Percentiles rank a stretch among this genome's conserved stretches.
Evolutionary conservation across 768 basidiomycete species (phyloP).

Genomic region (Asterophora lycoperdoides): DNA sequence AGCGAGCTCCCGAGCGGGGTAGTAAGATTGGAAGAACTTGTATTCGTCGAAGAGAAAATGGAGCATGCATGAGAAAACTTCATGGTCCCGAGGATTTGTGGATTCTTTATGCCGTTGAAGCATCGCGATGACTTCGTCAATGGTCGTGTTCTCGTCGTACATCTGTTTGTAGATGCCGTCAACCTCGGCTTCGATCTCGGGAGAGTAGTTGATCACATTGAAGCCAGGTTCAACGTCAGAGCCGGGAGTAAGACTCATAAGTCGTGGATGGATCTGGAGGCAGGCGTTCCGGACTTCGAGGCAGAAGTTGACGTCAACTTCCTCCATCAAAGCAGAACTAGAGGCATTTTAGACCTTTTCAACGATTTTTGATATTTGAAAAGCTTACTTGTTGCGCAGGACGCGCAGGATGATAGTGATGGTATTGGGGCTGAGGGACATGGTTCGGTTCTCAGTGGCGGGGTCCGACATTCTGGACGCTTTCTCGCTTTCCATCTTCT

Average conservation of each 20-base stretch:
- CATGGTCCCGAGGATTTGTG: slow-evolving; percentile 79
- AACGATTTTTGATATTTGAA: not conserved
- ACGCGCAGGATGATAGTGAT: slow-evolving; percentile 91
- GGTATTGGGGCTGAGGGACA: slow-evolving; percentile 82
- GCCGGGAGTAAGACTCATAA: slow-evolving; percentile 89
- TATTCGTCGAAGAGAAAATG: slow-evolving; percentile 99
- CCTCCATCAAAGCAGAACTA: slow-evolving; percentile 70
- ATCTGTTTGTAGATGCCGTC: slow-evolving; percentile 96
- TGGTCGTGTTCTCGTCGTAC: slow-evolving; percentile 93
- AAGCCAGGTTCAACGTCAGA: slow-evolving; percentile 90
- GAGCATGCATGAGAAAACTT: slow-evolving; percentile 99
- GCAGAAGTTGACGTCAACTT: slow-evolving; percentile 80
- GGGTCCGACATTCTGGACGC: slow-evolving; percentile 71
- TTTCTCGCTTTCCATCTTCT: slow-evolving; percentile 92
- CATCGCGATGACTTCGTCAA: slow-evolving; percentile 90
- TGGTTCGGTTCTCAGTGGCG: slow-evolving; percentile 71
- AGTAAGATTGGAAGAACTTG: slow-evolving; percentile 97
- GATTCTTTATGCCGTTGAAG: slow-evolving; percentile 85
- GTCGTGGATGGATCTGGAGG: slow-evolving; percentile 90
- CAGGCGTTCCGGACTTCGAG: slow-evolving; percentile 90
- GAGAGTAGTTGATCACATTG: slow-evolving; percentile 78
- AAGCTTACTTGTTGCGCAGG: slow-evolving; percentile 73
- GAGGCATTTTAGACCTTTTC: slow-evolving; percentile 8
- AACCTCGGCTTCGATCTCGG: slow-evolving; percentile 89
- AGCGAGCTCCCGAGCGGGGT: slow-evolving; percentile 87